Conservation (phyloP, 345 rosid species). For the Gossypium stocksii region DNA sequence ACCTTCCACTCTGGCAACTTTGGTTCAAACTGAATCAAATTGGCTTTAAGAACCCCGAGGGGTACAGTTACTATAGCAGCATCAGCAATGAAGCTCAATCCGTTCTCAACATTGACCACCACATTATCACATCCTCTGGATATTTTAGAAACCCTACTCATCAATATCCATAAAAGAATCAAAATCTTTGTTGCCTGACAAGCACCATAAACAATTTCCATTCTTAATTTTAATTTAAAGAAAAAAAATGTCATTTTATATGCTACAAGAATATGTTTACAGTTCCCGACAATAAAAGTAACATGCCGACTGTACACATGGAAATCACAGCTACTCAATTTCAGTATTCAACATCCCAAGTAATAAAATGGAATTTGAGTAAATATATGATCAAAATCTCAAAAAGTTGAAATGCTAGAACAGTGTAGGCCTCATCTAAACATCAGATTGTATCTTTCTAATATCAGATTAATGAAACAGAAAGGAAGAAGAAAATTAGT, state of each 20-base stretch:
- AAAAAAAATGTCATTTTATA: not conserved
- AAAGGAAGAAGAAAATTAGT: not conserved
- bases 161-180: constrained; percentile 11
- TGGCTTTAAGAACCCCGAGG: constrained; percentile 76
- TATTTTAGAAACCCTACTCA: constrained; percentile 55
- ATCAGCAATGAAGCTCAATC: constrained; percentile 58
- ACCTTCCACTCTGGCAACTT: constrained; percentile 80
- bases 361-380: not conserved
- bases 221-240: not conserved
- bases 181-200: constrained; percentile 13
- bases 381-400: not conserved
- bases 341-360: not conserved
- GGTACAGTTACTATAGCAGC: constrained; percentile 77
- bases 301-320: not conserved
- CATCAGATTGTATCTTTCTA: not conserved
- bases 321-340: not conserved
- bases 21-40: constrained; percentile 72
- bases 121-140: constrained; percentile 46
- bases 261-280: not conserved
- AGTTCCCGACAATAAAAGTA: not conserved
- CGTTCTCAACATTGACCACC: constrained; percentile 56
- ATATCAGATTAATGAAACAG: not conserved
- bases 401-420: not conserved
- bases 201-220: not conserved
- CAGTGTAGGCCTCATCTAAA: not conserved